Base-by-base conservation (phyloP, 2,329 filamentous ascomycete species). In the Arthrobotrys sphaeroides region DNA sequence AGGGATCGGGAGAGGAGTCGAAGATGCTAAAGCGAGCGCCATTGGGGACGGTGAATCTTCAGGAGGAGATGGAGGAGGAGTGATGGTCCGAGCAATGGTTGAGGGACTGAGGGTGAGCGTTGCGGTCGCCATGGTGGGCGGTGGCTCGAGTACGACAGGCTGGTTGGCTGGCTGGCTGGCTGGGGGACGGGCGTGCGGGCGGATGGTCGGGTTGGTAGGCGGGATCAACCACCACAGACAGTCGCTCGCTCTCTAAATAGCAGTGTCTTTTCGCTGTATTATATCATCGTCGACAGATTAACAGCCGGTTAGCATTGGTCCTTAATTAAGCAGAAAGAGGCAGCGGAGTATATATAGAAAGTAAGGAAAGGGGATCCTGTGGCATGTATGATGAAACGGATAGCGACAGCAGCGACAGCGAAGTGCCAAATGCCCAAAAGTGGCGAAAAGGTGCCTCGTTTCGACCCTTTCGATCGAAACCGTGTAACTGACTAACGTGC, bases 11-110 rank as follows among this genome's bases (percentile, higher is more conserved):
- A 80, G 77, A 22, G 79, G 79, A 45, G 74, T 62, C 5, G 81
- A 77, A 51, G 78, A 70, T 62, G 69, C 77, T 43, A 77, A 77
- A 67, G 78, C 69, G 43, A 77, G 73, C 33, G 78, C 64, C 42
- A 78, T 76, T 66, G 78, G 76, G 31, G 66, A 70, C 38, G 66
- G 66, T 31, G 73, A 68, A 53, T 67, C 66, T 42, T 77, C 78
- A 38, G 72, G 38, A 31, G 78, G 68, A 33, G 78, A 55, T 24
- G 78, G 59, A 75, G 78, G 64, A 53, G 82, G 82, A 33, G 85
- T 85, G 12, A 85, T 85, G 26, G 84, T 85, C 36, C 57, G 72
- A 43, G 51, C 38, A 64, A 69, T 64, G 22, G 69, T 60, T 18
- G 69, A 62, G 26, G 72, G 72, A 45, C 40, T 75, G 43, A 75